A percentile compares a stretch with the other conserved stretches of the same genome.
Conservation (phyloP, 73 alveolate species). For the Paramecium tetraurelia region DNA sequence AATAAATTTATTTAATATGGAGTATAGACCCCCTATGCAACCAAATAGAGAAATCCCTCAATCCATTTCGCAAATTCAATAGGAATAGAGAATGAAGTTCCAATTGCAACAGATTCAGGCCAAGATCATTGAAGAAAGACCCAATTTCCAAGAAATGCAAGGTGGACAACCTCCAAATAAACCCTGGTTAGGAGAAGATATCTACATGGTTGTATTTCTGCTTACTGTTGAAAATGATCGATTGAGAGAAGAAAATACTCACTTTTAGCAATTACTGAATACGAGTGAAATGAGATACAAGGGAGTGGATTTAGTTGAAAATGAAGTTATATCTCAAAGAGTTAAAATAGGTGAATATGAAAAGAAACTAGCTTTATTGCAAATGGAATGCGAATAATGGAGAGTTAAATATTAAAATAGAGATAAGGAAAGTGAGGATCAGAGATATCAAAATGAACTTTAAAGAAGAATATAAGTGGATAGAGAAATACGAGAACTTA, state of each 20-base stretch:
- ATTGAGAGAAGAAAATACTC: background rate
- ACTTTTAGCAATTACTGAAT: background rate
- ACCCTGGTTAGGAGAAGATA: constrained; percentile 41
- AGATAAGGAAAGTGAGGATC: constrained; percentile 9
- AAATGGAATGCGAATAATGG: constrained; percentile 38
- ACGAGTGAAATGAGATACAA: background rate
- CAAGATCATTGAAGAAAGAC: background rate
- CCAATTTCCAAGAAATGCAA: background rate
- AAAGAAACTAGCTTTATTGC: background rate
- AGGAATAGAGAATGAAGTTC: background rate
- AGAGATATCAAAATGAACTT: background rate
- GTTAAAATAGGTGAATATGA: background rate
- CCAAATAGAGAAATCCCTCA: background rate
- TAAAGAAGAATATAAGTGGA: background rate
- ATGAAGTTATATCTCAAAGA: background rate
- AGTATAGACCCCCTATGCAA: background rate
- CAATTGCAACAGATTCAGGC: background rate
- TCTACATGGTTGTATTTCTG: constrained; percentile 9
- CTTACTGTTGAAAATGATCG: constrained; percentile 17
- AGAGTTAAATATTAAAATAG: background rate
- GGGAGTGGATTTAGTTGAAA: background rate
- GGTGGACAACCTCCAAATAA: constrained; percentile 2
- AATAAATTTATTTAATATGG: background rate
- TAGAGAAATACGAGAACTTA: constrained; percentile 33
- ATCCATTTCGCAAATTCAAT: background rate